Base-by-base conservation (phyloP, 257 asterid genomes). In the Anisodus acutangulus region DNA sequence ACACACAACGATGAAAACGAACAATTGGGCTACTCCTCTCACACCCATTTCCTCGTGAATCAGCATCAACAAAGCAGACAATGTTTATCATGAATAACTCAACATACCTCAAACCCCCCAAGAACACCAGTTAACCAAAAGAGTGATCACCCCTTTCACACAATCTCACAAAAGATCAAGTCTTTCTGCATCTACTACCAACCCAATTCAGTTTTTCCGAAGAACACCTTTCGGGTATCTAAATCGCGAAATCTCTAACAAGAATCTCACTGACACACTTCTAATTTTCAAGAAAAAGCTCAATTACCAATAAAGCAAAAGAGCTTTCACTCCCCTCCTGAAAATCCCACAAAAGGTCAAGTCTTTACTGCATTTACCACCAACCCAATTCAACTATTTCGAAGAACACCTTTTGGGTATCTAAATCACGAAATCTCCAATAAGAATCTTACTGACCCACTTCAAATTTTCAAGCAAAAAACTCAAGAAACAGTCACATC, bases 41-140 rank as follows among this genome's bases (percentile, higher is more conserved):
- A 86, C 59, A 80, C 89, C 90, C 89, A 88, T 89, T 86, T 80
- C 83, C 84, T 76, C 86, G 85, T 85, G 92, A 88, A 88, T 83
- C 90, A 86, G 84, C 90, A 86, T 79, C 51, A 80, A 88, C 84
- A 83, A 79, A 85, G 83, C 66, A 71, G 39, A 64, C 71, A 60
- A 16, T 76, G 83, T 88, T 90, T 90, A 87, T 86, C 92, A 86
- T 86, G 78, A 71, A 53, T 51, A 76, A 4, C 49, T 13, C 64
- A 64, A 31, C 43, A 66, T 62, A 80, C 17, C 53, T 41, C 39
- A 16, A 58, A 84, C 78, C 54, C 68, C 66, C 47, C 62, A 5
- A 31, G 59, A 79, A 69, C 54, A 69, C 31, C 53, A 68, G 26
- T 16, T 39, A 39, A 68, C 53, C 78, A 66, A 66, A 67, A 41